Conservation (phyloP, 805 yeast genomes). For the Pichia californica region DNA sequence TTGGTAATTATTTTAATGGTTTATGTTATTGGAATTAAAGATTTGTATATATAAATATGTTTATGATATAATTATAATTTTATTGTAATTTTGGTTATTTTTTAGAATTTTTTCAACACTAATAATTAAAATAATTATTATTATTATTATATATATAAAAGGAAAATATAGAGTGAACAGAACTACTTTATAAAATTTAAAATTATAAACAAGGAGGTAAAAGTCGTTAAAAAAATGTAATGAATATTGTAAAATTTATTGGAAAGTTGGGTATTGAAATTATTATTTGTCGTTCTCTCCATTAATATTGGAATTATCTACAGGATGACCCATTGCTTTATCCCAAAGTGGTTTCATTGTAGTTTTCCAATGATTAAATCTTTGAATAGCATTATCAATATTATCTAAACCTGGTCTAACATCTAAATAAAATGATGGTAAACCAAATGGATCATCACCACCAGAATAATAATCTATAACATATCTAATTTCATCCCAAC, state of each 20-base stretch:
- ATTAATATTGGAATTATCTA: background rate
- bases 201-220: no score
- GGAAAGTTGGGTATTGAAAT: no score
- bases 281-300: background rate
- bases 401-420: constrained; percentile 92
- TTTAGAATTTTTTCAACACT: background rate
- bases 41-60: no score
- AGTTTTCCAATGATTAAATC: constrained; percentile 54
- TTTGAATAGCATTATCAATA: constrained; percentile 54
- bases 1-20: constrained; percentile 32
- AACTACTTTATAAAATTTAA: no score
- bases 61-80: no score
- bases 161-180: background rate
- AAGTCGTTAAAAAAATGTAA: background rate
- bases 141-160: background rate
- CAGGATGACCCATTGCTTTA: constrained; percentile 58
- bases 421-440: constrained; percentile 88
- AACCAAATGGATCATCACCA: constrained; percentile 81
- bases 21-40: constrained; percentile 24
- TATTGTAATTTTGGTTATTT: no score
- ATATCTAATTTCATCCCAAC: constrained; percentile 74
- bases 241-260: background rate
- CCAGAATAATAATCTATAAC: constrained; percentile 93
- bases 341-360: constrained; percentile 53
- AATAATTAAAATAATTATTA: no score